Conservation (phyloP, 768 basidiomycete genomes). For the Pisolithus tinctorius region DNA sequence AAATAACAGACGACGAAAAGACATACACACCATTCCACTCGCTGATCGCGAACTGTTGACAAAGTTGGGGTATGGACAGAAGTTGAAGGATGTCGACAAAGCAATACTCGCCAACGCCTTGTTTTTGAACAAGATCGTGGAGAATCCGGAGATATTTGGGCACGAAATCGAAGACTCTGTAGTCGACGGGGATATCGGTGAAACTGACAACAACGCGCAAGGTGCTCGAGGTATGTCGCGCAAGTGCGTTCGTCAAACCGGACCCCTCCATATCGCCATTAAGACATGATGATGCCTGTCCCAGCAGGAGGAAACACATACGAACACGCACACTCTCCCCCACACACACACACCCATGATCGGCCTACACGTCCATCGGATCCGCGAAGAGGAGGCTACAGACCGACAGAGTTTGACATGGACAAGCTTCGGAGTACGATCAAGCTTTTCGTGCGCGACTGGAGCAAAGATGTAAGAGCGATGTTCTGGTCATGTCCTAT, state of each 20-base stretch:
- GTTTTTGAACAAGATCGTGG: constrained; percentile 69
- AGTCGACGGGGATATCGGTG: constrained; percentile 20
- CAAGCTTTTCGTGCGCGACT: constrained; percentile 91
- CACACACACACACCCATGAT: constrained; percentile 23
- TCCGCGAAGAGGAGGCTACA: constrained; percentile 26
- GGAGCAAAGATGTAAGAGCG: constrained; percentile 69
- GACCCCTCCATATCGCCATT: constrained; percentile 10
- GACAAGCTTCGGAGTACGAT: constrained; percentile 89
- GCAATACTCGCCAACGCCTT: constrained; percentile 76
- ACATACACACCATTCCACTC: constrained; percentile 61
- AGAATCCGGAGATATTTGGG: constrained; percentile 77
- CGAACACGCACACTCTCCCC: constrained; percentile 31
- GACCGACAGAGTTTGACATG: constrained; percentile 69
- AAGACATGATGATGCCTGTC: neutral
- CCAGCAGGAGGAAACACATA: constrained; percentile 15
- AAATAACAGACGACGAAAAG: constrained; percentile 68
- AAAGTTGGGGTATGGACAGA: constrained; percentile 66
- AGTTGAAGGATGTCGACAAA: constrained; percentile 72
- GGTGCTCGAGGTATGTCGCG: constrained; percentile 12
- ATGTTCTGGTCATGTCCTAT: neutral
- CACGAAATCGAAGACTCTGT: constrained; percentile 27
- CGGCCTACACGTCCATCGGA: constrained; percentile 7
- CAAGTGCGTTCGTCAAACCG: constrained; percentile 15
- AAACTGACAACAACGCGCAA: neutral
- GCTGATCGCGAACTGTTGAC: constrained; percentile 66